Percentiles rank a stretch among this genome's conserved stretches.
Evolutionary conservation across 2,329 filamentous ascomycete species (phyloP).

Genomic region (Fusarium decemcellulare): DNA sequence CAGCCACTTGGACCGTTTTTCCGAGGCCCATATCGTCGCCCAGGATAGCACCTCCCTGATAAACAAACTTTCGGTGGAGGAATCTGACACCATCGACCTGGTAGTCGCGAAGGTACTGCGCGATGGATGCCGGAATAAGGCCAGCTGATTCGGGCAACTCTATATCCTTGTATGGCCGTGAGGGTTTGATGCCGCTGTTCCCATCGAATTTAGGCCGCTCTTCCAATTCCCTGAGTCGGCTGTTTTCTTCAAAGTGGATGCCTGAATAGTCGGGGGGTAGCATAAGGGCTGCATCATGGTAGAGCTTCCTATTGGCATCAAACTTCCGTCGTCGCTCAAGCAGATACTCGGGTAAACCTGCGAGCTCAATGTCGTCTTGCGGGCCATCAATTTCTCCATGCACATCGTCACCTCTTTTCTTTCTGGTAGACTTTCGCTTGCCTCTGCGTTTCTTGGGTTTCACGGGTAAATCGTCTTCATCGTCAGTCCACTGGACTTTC

Average conservation of each 20-base stretch:
- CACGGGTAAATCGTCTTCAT: conserved; percentile 73
- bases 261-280: conserved; percentile 84
- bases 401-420: conserved; percentile 43
- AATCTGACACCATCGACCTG: conserved; percentile 90
- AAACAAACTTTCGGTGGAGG: conserved; percentile 89
- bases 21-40: conserved; percentile 98
- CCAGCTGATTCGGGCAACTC: conserved; percentile 82
- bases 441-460: conserved; percentile 58
- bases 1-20: conserved; percentile 96
- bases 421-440: conserved; percentile 49
- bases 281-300: conserved; percentile 79
- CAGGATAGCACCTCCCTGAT: conserved; percentile 90
- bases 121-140: conserved; percentile 88
- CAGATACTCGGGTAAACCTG: conserved; percentile 72
- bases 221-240: conserved; percentile 57
- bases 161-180: conserved; percentile 81
- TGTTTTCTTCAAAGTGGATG: conserved; percentile 75
- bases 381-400: conserved; percentile 53
- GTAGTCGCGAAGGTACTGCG: conserved; percentile 93
- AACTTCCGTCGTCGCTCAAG: conserved; percentile 80
- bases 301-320: conserved; percentile 69
- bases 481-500: conserved; percentile 69
- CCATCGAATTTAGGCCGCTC: conserved; percentile 79
- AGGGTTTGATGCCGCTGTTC: conserved; percentile 71
- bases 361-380: conserved; percentile 60